phyloP scores from a whole-genome alignment of 805 yeast species.

The Wickerhamiella sergipiensis region DNA sequence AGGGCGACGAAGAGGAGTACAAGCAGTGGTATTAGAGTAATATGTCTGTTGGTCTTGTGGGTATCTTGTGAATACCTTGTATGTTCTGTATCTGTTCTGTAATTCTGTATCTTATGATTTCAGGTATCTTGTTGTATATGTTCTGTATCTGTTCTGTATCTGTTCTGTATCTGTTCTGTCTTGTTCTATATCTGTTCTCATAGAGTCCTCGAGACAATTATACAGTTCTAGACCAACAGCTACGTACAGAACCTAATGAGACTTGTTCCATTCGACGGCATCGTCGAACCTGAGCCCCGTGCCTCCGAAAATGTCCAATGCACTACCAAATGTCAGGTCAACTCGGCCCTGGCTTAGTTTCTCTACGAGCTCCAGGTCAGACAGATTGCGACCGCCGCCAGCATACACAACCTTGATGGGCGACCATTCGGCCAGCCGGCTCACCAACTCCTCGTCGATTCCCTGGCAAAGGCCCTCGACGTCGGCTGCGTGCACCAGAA shows the following conservation, averaged over 20 bases:
- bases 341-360: slow-evolving; percentile 65
- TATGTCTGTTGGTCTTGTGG: too few species aligned
- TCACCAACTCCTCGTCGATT: slow-evolving; percentile 68
- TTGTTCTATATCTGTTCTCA: too few species aligned
- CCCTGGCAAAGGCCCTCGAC: slow-evolving; percentile 95
- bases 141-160: too few species aligned
- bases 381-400: slow-evolving; percentile 78
- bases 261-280: slow-evolving; percentile 69
- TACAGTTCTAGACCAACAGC: too few species aligned
- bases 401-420: slow-evolving; percentile 79
- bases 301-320: slow-evolving; percentile 94
- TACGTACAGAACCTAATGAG: too few species aligned
- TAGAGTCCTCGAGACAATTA: too few species aligned
- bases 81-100: too few species aligned
- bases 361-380: slow-evolving; percentile 56
- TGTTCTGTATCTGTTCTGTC: too few species aligned
- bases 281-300: slow-evolving; percentile 60
- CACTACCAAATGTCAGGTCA: slow-evolving; percentile 85
- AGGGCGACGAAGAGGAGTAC: slow-evolving; percentile 18
- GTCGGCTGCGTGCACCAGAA: slow-evolving; percentile 93
- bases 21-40: slow-evolving; percentile 11
- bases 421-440: slow-evolving; percentile 62
- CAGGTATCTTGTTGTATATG: too few species aligned
- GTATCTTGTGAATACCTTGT: too few species aligned
- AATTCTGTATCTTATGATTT: too few species aligned